Evolutionary conservation across 2,329 filamentous ascomycete species (phyloP).

Genomic region (Dactylellina haptotyla): DNA sequence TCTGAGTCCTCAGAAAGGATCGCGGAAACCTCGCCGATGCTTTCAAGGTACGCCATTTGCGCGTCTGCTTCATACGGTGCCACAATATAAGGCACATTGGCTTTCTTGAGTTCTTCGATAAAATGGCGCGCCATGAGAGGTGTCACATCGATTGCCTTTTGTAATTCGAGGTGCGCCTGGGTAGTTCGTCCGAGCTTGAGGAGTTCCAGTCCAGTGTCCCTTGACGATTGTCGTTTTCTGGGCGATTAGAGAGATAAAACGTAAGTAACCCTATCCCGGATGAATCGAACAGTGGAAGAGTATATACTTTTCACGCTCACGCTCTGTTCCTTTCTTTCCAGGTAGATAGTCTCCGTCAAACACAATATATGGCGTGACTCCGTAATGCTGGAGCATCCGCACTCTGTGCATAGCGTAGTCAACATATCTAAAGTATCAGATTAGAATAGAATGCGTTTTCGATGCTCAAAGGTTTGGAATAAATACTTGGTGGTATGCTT

Average conservation of each 20-base stretch:
- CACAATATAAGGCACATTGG: slow-evolving; percentile 84
- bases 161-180: slow-evolving; percentile 84
- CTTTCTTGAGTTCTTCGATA: slow-evolving; percentile 88
- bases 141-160: slow-evolving; percentile 95
- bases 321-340: slow-evolving; percentile 89
- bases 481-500: slow-evolving; percentile 84
- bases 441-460: slow-evolving; percentile 27
- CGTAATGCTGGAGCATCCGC: slow-evolving; percentile 92
- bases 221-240: slow-evolving; percentile 31
- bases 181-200: slow-evolving; percentile 81
- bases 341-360: slow-evolving; percentile 96
- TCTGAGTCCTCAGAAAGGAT: slow-evolving; percentile 98
- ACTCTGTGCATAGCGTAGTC: slow-evolving; percentile 90
- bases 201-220: slow-evolving; percentile 78
- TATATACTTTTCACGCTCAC: slow-evolving; percentile 64
- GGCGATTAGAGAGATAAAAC: neutral
- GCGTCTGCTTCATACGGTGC: slow-evolving; percentile 97
- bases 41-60: slow-evolving; percentile 94
- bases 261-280: too few relatives aligned
- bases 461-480: neutral
- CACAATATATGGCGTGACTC: slow-evolving; percentile 90
- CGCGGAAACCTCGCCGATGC: slow-evolving; percentile 81
- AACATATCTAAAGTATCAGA: slow-evolving; percentile 72
- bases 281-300: neutral
- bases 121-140: slow-evolving; percentile 92